These are phyloP conservation scores for Penicillium coprophilum DNA, from an alignment of 495 filamentous ascomycete genomes.

Conservation along the genomic window DNA sequence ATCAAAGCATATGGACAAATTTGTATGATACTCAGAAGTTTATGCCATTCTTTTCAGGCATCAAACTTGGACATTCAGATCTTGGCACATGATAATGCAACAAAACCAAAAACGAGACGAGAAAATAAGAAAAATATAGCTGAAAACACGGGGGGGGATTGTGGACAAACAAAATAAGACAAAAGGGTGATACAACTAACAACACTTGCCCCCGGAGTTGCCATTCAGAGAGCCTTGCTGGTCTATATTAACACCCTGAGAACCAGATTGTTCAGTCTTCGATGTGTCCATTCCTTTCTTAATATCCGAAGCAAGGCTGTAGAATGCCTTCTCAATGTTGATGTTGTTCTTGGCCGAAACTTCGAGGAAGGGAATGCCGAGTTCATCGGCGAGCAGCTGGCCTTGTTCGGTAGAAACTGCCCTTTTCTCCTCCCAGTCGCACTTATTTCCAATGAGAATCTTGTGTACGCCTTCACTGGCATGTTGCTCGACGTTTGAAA, in stretches of 20 bases:
- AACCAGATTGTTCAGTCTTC: conserved; percentile 68
- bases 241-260: conserved; percentile 69
- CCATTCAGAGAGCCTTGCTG: conserved; percentile 58
- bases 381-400: conserved; percentile 89
- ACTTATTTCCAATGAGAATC: conserved; percentile 99
- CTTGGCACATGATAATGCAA: conserved; percentile 25
- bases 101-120: conserved; percentile 10
- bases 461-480: conserved; percentile 99
- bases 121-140: conserved; percentile 3
- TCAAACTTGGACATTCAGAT: conserved; percentile 23
- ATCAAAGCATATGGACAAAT: conserved; percentile 24
- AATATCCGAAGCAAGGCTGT: conserved; percentile 91
- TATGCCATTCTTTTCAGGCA: conserved; percentile 22
- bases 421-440: conserved; percentile 99
- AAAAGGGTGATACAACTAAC: conserved; percentile 51
- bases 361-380: conserved; percentile 97
- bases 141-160: background rate
- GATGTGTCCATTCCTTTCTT: conserved; percentile 81
- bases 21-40: conserved; percentile 24
- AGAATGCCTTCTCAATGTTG: conserved; percentile 99
- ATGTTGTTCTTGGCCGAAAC: conserved; percentile 98
- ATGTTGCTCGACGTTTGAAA: conserved; percentile 98
- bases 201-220: conserved; percentile 77
- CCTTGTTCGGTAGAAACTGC: conserved; percentile 90
- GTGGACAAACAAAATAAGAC: conserved; percentile 12